A percentile compares a stretch with the other conserved stretches of the same genome.
These are phyloP conservation scores for Bipolaris gigantea DNA, from an alignment of 2,329 filamentous ascomycete species.

Conservation along the genomic window DNA sequence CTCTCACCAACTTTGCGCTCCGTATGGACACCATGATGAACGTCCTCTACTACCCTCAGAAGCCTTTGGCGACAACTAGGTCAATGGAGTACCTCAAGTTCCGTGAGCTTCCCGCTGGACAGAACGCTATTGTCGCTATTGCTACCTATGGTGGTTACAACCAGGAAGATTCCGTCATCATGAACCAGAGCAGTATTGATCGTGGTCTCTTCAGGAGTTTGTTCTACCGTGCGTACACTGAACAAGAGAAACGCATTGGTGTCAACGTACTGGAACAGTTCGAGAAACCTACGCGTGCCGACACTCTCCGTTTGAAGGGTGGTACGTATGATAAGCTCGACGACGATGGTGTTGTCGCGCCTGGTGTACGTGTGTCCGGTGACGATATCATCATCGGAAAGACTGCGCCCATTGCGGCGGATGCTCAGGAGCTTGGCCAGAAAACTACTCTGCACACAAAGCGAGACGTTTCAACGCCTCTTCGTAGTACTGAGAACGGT, in stretches of 20 bases:
- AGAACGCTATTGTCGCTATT: slow-evolving; percentile 98
- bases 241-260: slow-evolving; percentile 94
- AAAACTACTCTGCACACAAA: slow-evolving; percentile 88
- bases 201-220: slow-evolving; percentile 95
- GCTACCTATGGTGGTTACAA: slow-evolving; percentile 98
- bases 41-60: slow-evolving; percentile 98
- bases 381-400: slow-evolving; percentile 99
- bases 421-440: slow-evolving; percentile 91
- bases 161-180: slow-evolving; percentile 99
- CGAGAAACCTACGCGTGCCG: slow-evolving; percentile 87
- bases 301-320: slow-evolving; percentile 90
- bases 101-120: slow-evolving; percentile 91
- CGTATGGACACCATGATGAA: slow-evolving; percentile 99
- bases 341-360: slow-evolving; percentile 91
- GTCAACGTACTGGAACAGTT: slow-evolving; percentile 92
- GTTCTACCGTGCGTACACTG: slow-evolving; percentile 96
- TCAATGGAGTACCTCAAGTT: slow-evolving; percentile 99
- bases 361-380: slow-evolving; percentile 90
- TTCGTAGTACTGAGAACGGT: slow-evolving; percentile 94
- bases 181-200: slow-evolving; percentile 99
- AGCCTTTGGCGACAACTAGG: slow-evolving; percentile 90
- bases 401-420: slow-evolving; percentile 89
- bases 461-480: slow-evolving; percentile 91
- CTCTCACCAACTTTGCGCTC: slow-evolving; percentile 93
- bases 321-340: slow-evolving; percentile 98